phyloP scores from a whole-genome alignment of 1,284 basidiomycete species.

The Psilocybe mexicana region DNA sequence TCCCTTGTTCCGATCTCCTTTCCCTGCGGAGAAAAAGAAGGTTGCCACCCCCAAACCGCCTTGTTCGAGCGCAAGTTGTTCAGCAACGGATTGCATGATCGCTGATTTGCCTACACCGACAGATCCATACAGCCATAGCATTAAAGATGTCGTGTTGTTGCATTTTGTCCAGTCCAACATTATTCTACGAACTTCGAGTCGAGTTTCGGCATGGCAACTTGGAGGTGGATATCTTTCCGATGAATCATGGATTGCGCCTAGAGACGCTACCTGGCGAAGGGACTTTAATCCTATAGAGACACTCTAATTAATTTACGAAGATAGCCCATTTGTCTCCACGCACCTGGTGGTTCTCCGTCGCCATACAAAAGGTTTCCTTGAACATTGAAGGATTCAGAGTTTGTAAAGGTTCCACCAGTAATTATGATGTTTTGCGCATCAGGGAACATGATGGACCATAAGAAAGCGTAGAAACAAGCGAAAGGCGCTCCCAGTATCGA shows the following conservation, averaged over 20 bases:
- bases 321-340: too few relatives aligned
- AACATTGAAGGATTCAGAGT: too few relatives aligned
- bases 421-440: too few relatives aligned
- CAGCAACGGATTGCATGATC: constrained; percentile 22
- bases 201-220: constrained; percentile 15
- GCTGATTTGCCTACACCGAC: constrained; percentile 27
- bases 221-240: constrained; percentile 9
- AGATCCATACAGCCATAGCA: constrained; percentile 23
- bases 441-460: too few relatives aligned
- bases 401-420: too few relatives aligned
- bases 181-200: background rate
- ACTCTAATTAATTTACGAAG: too few relatives aligned
- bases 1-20: background rate
- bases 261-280: background rate
- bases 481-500: too few relatives aligned
- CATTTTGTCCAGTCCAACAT: constrained; percentile 11
- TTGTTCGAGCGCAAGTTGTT: constrained; percentile 7
- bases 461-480: too few relatives aligned
- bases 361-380: too few relatives aligned
- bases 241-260: constrained; percentile 14
- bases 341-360: too few relatives aligned
- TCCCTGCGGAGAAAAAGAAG: constrained; percentile 23
- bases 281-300: background rate
- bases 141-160: background rate
- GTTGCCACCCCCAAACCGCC: constrained; percentile 12